Evolutionary conservation across 495 filamentous ascomycete genomes (phyloP).

Genomic region (Penicillium longicatenatum): DNA sequence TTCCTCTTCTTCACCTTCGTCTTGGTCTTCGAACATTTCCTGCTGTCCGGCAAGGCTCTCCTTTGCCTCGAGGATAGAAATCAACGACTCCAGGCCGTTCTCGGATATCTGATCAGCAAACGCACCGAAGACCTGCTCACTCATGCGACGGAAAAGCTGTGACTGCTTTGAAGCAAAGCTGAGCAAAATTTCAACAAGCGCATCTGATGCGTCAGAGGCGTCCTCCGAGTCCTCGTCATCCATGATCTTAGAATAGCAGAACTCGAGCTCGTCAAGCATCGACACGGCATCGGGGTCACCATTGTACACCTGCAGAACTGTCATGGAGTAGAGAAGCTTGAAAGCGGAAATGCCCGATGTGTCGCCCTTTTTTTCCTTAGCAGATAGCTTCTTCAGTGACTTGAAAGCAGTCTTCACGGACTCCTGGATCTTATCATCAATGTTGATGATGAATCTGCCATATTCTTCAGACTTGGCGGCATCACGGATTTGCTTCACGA

Average conservation of each 20-base stretch:
- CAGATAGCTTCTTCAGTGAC: slow-evolving; percentile 67
- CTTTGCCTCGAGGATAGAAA: slow-evolving; percentile 68
- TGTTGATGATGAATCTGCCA: slow-evolving; percentile 55
- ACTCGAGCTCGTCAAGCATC: slow-evolving; percentile 72
- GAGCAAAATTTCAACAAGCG: slow-evolving; percentile 83
- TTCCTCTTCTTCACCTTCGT: slow-evolving; percentile 56
- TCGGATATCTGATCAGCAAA: slow-evolving; percentile 71
- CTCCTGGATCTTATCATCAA: slow-evolving; percentile 61
- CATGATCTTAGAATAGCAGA: slow-evolving; percentile 66
- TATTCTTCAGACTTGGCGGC: slow-evolving; percentile 42
- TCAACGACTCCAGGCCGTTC: slow-evolving; percentile 73
- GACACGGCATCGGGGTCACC: slow-evolving; percentile 79
- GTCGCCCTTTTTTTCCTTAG: slow-evolving; percentile 51
- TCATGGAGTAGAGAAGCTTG: slow-evolving; percentile 80
- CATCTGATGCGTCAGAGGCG: slow-evolving; percentile 65
- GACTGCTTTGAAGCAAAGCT: slow-evolving; percentile 87
- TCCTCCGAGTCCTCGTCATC: slow-evolving; percentile 46
- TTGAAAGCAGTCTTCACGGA: slow-evolving; percentile 64
- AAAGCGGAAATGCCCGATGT: slow-evolving; percentile 57
- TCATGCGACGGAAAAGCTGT: slow-evolving; percentile 79
- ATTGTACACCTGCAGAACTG: slow-evolving; percentile 85
- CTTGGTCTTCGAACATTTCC: slow-evolving; percentile 80
- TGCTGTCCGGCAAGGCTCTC: slow-evolving; percentile 83
- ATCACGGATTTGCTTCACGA: slow-evolving; percentile 55
- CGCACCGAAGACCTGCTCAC: slow-evolving; percentile 80